Percentiles rank a stretch among this genome's conserved stretches.
These are phyloP conservation scores for Tetrahymena borealis DNA, from an alignment of 73 alveolate species.

Conservation along the genomic window DNA sequence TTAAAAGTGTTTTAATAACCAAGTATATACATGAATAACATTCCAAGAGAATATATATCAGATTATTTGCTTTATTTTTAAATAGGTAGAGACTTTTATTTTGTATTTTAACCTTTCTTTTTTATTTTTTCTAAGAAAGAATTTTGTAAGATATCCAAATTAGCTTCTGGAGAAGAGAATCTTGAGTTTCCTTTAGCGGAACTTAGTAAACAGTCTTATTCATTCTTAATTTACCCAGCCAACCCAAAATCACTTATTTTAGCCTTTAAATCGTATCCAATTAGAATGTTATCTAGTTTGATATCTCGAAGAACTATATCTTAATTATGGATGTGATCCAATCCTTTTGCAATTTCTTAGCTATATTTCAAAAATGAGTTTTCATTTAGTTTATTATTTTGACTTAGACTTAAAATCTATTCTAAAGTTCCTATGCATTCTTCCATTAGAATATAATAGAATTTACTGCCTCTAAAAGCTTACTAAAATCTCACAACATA, in stretches of 20 bases:
- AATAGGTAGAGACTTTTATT: not conserved
- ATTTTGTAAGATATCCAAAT: too few species aligned
- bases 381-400: not conserved
- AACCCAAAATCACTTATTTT: not conserved
- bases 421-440: not conserved
- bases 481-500: not conserved
- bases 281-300: not conserved
- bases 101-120: not conserved
- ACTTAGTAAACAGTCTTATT: not conserved
- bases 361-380: not conserved
- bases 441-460: not conserved
- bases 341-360: not conserved
- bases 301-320: not conserved
- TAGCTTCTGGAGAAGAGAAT: not conserved
- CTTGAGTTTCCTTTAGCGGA: not conserved
- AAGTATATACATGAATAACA: not conserved
- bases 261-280: not conserved
- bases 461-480: not conserved
- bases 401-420: not conserved
- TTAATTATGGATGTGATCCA: not conserved
- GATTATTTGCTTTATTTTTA: not conserved
- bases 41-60: not conserved
- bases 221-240: not conserved
- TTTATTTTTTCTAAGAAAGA: not conserved
- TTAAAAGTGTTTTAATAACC: not conserved